A percentile compares a stretch with the other conserved stretches of the same genome.
Evolutionary conservation across 1,139 yeast species (phyloP).

Genomic region (Blastobotrys serpentis): DNA sequence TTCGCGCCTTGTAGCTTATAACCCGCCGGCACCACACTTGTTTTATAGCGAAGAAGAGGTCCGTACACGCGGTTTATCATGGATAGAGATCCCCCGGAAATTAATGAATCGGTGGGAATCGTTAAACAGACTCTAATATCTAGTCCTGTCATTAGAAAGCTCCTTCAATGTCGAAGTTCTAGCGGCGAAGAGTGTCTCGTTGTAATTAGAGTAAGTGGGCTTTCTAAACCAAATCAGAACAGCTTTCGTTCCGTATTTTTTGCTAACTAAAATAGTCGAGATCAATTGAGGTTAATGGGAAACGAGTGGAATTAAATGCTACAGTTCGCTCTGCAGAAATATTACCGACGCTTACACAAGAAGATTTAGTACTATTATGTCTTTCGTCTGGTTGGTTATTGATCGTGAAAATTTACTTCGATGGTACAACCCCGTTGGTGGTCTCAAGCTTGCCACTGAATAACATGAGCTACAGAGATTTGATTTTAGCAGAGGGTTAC

Average conservation of each 20-base stretch:
- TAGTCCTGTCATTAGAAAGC: constrained; percentile 18
- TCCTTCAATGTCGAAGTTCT: constrained; percentile 11
- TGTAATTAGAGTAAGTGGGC: constrained; percentile 11
- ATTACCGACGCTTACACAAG: constrained; percentile 15
- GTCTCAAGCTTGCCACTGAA: not conserved
- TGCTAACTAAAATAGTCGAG: constrained; percentile 8
- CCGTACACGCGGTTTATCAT: not conserved
- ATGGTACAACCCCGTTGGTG: constrained; percentile 16
- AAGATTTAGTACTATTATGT: constrained; percentile 21
- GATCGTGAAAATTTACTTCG: constrained; percentile 16
- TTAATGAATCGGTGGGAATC: constrained; percentile 6
- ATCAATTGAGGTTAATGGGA: constrained; percentile 12
- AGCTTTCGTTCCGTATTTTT: not conserved
- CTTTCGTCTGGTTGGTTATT: constrained; percentile 20
- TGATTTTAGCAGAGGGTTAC: constrained; percentile 10
- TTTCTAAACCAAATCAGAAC: too few relatives aligned
- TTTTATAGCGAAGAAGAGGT: too few relatives aligned
- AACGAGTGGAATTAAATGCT: constrained; percentile 11
- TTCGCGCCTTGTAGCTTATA: too few relatives aligned
- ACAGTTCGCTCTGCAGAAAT: constrained; percentile 15
- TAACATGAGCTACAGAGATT: constrained; percentile 2
- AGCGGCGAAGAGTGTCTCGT: constrained; percentile 16
- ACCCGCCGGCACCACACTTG: too few relatives aligned
- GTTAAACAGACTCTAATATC: constrained; percentile 16
- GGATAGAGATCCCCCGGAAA: not conserved